Base-by-base conservation (phyloP, 2,329 filamentous ascomycete genomes). In the Pseudogymnoascus sp. region DNA sequence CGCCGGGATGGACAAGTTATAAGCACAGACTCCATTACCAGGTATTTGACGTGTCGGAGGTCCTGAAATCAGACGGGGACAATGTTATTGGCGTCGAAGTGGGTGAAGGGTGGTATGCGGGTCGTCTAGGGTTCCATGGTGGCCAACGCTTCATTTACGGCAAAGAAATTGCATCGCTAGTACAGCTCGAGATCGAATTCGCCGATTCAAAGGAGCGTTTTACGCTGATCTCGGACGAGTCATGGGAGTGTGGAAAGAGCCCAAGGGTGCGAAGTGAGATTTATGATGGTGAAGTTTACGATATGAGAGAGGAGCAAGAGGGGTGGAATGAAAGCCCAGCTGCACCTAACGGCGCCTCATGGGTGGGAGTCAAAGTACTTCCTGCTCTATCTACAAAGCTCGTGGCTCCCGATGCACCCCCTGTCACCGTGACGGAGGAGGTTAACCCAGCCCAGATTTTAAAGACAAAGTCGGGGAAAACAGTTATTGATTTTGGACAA, bases 401-500 rank as follows among this genome's bases (percentile, higher is more conserved):
- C 3, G 70, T 74, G 8, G 67, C 77, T 3, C 73, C 78, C 0
- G 75, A 78, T 62, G 74, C 71, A 0, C 75, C 80, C 2, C 80
- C 80, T 0, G 75, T 82, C 0, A 72, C 77, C 10, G 75, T 70
- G 35, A 71, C 52, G 36, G 71, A 69, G 65, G 67, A 67, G 2
- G 25, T 74, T 10, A 74, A 65, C 68, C 75, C 69, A 8, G 59
- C 64, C 5, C 52, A 65, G 10, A 70, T 75, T 35, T 73, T 73
- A 10, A 69, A 64, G 63, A 68, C 75, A 0, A 71, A 73, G 0
- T 75, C 76, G 0, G 77, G 79, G 0, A 80, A 79, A 64, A 75
- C 71, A 0, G 68, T 83, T 2, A 62, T 83, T 33, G 81, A 85
- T 64, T 84, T 85, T 68, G 82, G 82, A 1, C 82, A 85, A 66